Base-by-base conservation (phyloP, 495 filamentous ascomycete genomes). In the Amphirosellinia nigrospora region DNA sequence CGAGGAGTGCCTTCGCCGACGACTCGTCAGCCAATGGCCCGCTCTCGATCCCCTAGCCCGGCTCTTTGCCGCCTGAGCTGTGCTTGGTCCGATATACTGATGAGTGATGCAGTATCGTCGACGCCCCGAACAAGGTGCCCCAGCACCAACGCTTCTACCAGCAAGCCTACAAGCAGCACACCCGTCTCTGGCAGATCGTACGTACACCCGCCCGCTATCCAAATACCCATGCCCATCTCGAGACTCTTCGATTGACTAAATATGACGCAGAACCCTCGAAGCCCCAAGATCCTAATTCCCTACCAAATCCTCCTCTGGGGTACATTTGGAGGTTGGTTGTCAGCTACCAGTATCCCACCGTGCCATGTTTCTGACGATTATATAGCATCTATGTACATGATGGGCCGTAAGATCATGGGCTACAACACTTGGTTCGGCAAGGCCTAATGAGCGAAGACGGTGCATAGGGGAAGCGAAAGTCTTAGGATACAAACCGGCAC, bases 371-470 rank as follows among this genome's bases (percentile, higher is more conserved):
- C 86, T 89, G 74, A 90, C 84, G 75, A 80, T 83, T 73, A 87
- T 72, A 87, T 86, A 86, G 86, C 83, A 79, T 84, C 77, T 82
- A 79, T 88, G 79, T 90, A 88, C 77, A 85, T 82, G 81, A 85
- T 86, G 82, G 76, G 82, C 65, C 86, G 88, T 64, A 80, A 84
- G 79, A 75, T 87, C 53, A 53, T 83, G 82, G 94, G 94, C 78
- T 89, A 97, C 84, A 97, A 94, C 90, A 96, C 92, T 64, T 96
- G 90, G 89, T 94, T 91, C 79, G 84, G 86, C 77, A 89, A 90
- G 82, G 82, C 85, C 69, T 93, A 89, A 80, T 46, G 15, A 50
- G 11, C 21, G 56, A 43, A 52, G 3, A 55, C 32, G 36, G 21
- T 58, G 26, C n/a, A 46, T 15, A 36, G 26, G 21, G 19, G 46